Percentiles rank a stretch among this genome's conserved stretches.
Conservation (phyloP, 495 filamentous ascomycete genomes). For the Penicillium daleae region DNA sequence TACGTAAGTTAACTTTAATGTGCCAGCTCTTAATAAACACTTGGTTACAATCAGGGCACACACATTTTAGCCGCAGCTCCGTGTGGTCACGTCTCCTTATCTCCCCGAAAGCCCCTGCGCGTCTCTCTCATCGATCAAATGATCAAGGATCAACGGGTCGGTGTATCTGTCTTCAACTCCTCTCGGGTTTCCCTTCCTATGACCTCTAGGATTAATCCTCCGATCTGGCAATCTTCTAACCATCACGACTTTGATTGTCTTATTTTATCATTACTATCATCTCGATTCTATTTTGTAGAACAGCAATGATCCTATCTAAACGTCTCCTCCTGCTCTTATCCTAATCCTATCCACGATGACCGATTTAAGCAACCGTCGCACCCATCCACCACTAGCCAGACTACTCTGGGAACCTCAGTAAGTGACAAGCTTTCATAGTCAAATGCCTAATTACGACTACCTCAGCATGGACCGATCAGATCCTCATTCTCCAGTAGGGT, state of each 20-base stretch:
- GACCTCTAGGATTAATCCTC: neutral
- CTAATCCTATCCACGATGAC: slow-evolving; percentile 19
- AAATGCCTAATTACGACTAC: neutral
- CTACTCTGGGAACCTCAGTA: slow-evolving; percentile 45
- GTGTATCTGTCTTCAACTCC: slow-evolving; percentile 2
- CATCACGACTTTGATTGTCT: neutral
- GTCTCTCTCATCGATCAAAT: neutral
- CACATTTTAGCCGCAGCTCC: slow-evolving; percentile 5
- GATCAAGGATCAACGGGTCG: neutral
- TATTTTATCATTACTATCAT: neutral
- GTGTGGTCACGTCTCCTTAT: slow-evolving; percentile 11
- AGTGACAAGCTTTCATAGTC: slow-evolving; percentile 21
- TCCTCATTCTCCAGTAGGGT: slow-evolving; percentile 8
- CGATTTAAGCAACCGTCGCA: slow-evolving; percentile 8
- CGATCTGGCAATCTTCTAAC: neutral
- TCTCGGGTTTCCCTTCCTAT: too few species aligned
- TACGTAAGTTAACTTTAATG: too few species aligned
- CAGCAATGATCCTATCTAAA: neutral
- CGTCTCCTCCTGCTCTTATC: neutral
- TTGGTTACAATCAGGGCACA: slow-evolving; percentile 2
- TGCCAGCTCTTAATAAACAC: neutral
- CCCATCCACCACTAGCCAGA: slow-evolving; percentile 35
- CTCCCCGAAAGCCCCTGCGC: slow-evolving; percentile 4
- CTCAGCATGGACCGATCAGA: slow-evolving; percentile 2
- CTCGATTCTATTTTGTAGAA: neutral